Evolutionary conservation across 176 grass and related monocot species (phyloP).

Genomic region (Microstegium vimineum): DNA sequence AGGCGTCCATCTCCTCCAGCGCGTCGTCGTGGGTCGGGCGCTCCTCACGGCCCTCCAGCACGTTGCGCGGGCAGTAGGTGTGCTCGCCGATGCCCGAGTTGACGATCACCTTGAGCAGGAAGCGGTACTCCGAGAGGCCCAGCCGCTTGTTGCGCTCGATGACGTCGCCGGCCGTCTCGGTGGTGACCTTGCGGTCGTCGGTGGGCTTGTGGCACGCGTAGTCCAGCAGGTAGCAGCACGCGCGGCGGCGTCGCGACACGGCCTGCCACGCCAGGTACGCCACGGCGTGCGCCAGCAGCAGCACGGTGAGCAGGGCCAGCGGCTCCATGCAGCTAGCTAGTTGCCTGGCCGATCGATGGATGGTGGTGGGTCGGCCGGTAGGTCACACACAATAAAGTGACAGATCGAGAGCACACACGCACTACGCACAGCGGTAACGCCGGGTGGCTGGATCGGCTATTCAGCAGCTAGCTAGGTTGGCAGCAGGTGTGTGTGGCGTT

Average conservation of each 20-base stretch:
- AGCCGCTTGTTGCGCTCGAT: constrained; percentile 73
- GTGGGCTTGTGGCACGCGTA: constrained; percentile 81
- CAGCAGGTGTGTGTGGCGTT: background rate
- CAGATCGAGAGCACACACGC: background rate
- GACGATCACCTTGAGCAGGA: constrained; percentile 82
- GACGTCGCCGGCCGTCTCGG: constrained; percentile 43
- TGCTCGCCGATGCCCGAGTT: constrained; percentile 88
- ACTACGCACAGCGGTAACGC: no score
- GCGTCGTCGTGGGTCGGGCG: constrained; percentile 48
- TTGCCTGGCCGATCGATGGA: no score
- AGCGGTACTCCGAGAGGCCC: constrained; percentile 64
- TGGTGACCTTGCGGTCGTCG: constrained; percentile 57
- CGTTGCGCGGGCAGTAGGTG: constrained; percentile 71
- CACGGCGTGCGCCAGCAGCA: constrained; percentile 38
- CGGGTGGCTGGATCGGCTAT: background rate
- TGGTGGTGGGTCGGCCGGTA: background rate
- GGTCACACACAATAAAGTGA: background rate
- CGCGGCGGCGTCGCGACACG: background rate
- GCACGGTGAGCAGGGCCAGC: constrained; percentile 19
- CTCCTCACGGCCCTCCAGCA: constrained; percentile 69
- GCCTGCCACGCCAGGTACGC: constrained; percentile 35
- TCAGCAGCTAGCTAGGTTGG: background rate
- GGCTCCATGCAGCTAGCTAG: constrained; percentile 43
- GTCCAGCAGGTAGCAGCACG: constrained; percentile 67
- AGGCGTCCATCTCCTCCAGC: constrained; percentile 74